phyloP scores from a whole-genome alignment of 2,329 filamentous ascomycete species.

The Pseudocercospora eumusae region DNA sequence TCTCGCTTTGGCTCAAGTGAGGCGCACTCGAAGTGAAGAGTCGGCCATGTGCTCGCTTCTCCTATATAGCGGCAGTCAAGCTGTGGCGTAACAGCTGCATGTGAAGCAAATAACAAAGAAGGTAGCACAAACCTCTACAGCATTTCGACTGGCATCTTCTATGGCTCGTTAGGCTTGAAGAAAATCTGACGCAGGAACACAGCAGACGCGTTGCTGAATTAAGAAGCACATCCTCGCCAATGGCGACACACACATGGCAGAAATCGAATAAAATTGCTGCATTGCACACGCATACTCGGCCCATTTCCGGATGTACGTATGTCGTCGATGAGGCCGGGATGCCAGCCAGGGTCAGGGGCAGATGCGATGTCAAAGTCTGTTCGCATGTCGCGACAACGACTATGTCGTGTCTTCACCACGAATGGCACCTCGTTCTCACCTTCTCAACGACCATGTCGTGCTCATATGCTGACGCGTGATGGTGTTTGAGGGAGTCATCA shows the following conservation, averaged over 20 bases:
- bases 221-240: conserved; percentile 10
- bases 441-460: neutral
- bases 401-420: neutral
- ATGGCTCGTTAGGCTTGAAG: neutral
- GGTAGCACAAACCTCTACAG: neutral
- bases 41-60: too few species aligned
- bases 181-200: conserved; percentile 15
- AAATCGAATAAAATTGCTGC: conserved; percentile 4
- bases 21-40: neutral
- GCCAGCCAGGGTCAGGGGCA: neutral
- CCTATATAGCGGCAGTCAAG: neutral
- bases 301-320: conserved; percentile 4
- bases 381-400: neutral
- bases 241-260: conserved; percentile 12
- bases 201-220: conserved; percentile 5
- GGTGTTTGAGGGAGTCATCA: neutral
- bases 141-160: conserved; percentile 7
- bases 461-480: neutral
- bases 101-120: conserved; percentile 4
- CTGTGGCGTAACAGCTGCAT: neutral
- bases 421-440: neutral
- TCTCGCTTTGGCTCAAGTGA: neutral
- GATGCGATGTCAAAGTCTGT: conserved; percentile 1
- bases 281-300: conserved; percentile 5
- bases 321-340: conserved; percentile 5